A percentile compares a stretch with the other conserved stretches of the same genome.
Evolutionary conservation across 495 filamentous ascomycete species (phyloP).

Genomic region (Xeromyces bisporus): DNA sequence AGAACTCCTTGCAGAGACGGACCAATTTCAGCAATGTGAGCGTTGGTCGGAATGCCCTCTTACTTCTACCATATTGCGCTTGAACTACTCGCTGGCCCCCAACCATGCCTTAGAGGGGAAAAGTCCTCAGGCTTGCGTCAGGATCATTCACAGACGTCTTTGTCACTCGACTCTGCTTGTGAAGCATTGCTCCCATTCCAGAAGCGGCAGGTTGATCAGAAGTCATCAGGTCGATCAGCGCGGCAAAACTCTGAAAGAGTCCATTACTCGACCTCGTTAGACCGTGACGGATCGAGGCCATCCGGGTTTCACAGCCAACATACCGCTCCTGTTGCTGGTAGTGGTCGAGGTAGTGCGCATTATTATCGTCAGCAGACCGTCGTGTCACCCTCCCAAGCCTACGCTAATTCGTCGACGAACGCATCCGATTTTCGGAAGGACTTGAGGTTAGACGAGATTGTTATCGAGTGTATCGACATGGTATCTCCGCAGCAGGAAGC

Average conservation of each 20-base stretch:
- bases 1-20: background rate
- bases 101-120: slow-evolving; percentile 16
- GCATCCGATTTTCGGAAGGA: slow-evolving; percentile 25
- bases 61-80: slow-evolving; percentile 87
- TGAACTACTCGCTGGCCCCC: slow-evolving; percentile 48
- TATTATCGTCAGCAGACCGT: background rate
- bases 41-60: slow-evolving; percentile 45
- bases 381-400: slow-evolving; percentile 3
- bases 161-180: slow-evolving; percentile 22
- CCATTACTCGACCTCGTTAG: too few species aligned
- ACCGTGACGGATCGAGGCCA: too few species aligned
- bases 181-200: slow-evolving; percentile 29
- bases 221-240: slow-evolving; percentile 4
- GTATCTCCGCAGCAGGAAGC: slow-evolving; percentile 14
- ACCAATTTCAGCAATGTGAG: slow-evolving; percentile 12
- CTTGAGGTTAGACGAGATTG: slow-evolving; percentile 45
- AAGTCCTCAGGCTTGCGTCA: slow-evolving; percentile 2
- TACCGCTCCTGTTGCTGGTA: too few species aligned
- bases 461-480: slow-evolving; percentile 56
- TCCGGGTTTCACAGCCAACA: too few species aligned
- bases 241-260: too few species aligned
- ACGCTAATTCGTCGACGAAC: slow-evolving; percentile 7
- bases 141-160: slow-evolving; percentile 5
- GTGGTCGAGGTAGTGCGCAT: too few species aligned
- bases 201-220: slow-evolving; percentile 9